phyloP scores from a whole-genome alignment of 2,329 filamentous ascomycete genomes.

The Fusarium sp. region DNA sequence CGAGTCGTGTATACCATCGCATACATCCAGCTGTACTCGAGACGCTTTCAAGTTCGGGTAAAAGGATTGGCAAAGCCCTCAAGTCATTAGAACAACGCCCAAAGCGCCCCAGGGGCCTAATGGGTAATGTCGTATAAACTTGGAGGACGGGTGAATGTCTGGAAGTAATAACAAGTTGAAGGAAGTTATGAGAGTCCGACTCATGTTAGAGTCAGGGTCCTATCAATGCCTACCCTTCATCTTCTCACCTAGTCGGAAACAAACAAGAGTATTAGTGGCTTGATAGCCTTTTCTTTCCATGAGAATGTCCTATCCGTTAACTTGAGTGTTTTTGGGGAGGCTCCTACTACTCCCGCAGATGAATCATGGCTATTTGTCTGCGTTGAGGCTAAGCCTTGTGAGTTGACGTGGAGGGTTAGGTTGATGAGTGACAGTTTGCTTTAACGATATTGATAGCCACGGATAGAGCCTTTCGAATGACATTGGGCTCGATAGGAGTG shows the following conservation, averaged over 20 bases:
- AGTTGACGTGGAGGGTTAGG: slow-evolving; percentile 30
- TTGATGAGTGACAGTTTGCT: slow-evolving; percentile 6
- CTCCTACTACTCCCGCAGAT: slow-evolving; percentile 11
- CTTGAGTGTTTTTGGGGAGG: not conserved
- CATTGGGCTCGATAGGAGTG: not conserved
- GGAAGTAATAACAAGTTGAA: not conserved
- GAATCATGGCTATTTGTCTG: slow-evolving; percentile 12
- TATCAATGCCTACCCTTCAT: not conserved
- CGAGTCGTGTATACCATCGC: slow-evolving; percentile 22
- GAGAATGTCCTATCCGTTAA: not conserved
- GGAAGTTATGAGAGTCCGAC: not conserved
- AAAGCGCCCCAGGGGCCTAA: not conserved
- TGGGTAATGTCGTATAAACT: not conserved
- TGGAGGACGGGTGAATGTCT: not conserved
- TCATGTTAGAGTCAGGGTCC: not conserved
- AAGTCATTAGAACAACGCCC: not conserved
- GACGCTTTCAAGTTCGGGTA: not conserved
- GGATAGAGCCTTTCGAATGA: slow-evolving; percentile 2
- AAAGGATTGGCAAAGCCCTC: not conserved
- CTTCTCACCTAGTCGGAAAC: not conserved
- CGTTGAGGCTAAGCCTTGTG: slow-evolving; percentile 25
- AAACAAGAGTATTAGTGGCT: not conserved
- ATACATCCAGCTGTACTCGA: not conserved
- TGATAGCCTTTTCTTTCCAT: not conserved
- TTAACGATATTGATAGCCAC: not conserved